phyloP scores from a whole-genome alignment of 148 eudicot species.

The Arctostaphylos glauca region DNA sequence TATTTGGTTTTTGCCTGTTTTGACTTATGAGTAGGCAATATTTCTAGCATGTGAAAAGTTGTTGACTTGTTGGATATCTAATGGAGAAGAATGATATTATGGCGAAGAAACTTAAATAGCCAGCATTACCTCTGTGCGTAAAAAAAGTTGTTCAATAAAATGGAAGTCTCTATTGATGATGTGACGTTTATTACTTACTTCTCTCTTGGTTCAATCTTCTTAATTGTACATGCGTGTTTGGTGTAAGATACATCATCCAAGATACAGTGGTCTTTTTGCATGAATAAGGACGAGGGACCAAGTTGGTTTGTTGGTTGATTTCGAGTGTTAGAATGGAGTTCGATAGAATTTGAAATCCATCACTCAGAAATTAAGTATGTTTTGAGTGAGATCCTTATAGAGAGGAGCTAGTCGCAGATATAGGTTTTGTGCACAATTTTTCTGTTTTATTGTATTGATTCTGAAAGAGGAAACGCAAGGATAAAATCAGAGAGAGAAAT shows the following conservation, averaged over 20 bases:
- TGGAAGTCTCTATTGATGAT: neutral
- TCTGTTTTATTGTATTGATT: neutral
- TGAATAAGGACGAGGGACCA: neutral
- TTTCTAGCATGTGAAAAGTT: slow-evolving; percentile 3
- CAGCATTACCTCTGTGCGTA: neutral
- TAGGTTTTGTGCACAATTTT: neutral
- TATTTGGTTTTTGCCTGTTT: slow-evolving; percentile 1
- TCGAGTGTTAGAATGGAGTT: neutral
- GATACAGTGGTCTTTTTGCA: neutral
- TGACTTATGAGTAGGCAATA: neutral
- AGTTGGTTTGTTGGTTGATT: neutral
- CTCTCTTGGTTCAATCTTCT: neutral
- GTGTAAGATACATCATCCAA: neutral
- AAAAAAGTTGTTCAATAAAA: neutral
- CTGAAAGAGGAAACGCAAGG: neutral
- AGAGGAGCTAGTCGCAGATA: neutral
- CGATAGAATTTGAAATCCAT: neutral
- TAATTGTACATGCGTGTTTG: neutral
- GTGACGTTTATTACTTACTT: neutral
- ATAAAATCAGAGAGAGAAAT: neutral
- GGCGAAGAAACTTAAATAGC: neutral
- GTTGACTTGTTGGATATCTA: neutral
- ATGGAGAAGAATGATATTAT: neutral
- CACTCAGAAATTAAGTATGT: neutral
- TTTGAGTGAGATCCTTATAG: neutral